Evolutionary conservation across 306 rosid species (phyloP), one percentile per base, ranked within the genome.

Genomic region (Vigna unguiculata): DNA sequence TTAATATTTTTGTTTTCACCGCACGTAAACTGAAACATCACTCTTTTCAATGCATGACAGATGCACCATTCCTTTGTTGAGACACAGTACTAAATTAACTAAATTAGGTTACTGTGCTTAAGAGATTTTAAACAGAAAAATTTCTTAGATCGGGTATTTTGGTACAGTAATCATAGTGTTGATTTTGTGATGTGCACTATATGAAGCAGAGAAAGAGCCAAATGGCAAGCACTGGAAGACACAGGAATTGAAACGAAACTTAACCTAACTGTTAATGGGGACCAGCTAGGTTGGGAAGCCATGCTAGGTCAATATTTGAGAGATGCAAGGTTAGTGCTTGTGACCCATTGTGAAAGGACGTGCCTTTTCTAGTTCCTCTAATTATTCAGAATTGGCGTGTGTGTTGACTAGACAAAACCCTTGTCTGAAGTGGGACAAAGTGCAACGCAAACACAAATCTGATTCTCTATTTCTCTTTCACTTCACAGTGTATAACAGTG

Each of bases 321-420:
- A 69, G 75, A 54, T 53, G 24, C 58, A 68, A 34, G 1, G 10
- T 34, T 45, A 22, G 32, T 55, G 81, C 40, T 28, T 74, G 74
- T 74, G 77, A 78, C 25, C 34, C 71, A 20, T 3, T 67, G 12
- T 46, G 75, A 80, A 76, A 76, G 64, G 69, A 58, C 79, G 4
- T 80, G 4, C 76, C 71, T 58, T 68, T 84, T 76, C 34, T 43
- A 40, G 51, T 40, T 75, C 21, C 52, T 78, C 79, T 70, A 75
- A 79, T 85, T 69, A 85, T 78, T 59, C 73, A 63, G 43, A 21
- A 28, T 75, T 9, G 62, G 70, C 83, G 75, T 82, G 82, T 78
- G 76, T 75, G 76, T 82, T 85, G 88, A 78, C 83, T 60, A 48
- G 0, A 6, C 21, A 63, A 80, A 74, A 55, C 41, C 63, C n/a